Conservation (phyloP, 176 grass and related monocot genomes). For the Oryza nivara region DNA sequence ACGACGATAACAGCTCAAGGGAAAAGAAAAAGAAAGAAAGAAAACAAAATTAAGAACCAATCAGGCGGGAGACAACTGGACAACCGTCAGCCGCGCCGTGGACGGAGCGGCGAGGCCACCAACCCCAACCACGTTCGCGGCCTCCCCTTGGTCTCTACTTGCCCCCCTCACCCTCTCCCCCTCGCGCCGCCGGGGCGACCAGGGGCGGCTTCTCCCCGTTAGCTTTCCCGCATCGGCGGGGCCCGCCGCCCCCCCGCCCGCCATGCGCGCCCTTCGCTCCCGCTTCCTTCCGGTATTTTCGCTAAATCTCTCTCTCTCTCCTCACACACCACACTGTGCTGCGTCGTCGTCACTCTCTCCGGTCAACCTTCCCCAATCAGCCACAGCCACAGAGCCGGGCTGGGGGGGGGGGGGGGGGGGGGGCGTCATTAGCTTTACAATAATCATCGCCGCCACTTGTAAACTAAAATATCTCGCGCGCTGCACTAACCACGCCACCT, state of each 20-base stretch:
- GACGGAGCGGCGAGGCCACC: not conserved
- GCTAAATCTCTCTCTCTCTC: not conserved
- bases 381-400: not conserved
- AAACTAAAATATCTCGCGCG: constrained; percentile 2
- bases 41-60: not conserved
- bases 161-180: not conserved
- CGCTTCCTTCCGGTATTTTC: constrained; percentile 49
- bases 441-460: not conserved
- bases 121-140: constrained; percentile 34
- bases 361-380: constrained; percentile 28
- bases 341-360: not conserved
- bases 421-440: not conserved
- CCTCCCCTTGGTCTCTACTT: not conserved
- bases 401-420: not conserved
- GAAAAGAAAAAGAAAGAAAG: not conserved
- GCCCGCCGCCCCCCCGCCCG: constrained; percentile 15
- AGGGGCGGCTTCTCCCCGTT: constrained; percentile 38
- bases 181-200: constrained; percentile 18
- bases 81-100: not conserved
- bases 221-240: constrained; percentile 9
- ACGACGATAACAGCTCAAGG: not conserved
- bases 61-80: not conserved
- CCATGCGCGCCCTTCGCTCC: constrained; percentile 38
- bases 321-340: not conserved
- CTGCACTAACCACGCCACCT: constrained; percentile 15